phyloP scores from a whole-genome alignment of 805 yeast genomes.

The Sugiyamaella chiloensis region DNA sequence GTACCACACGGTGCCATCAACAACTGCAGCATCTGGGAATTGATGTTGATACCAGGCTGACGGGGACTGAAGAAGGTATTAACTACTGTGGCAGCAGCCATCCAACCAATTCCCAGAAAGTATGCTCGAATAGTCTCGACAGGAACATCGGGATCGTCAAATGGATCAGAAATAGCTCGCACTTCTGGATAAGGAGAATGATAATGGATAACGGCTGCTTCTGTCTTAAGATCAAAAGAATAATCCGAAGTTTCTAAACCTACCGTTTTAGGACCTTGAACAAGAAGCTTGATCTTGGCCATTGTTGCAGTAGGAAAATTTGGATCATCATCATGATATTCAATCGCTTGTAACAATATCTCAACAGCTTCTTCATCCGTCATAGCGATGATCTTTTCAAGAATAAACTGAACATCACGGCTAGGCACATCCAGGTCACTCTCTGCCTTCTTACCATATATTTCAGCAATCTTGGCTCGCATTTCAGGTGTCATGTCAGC shows the following conservation, averaged over 20 bases:
- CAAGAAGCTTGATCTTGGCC: conserved; percentile 31
- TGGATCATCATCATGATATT: conserved; percentile 46
- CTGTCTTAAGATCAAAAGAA: conserved; percentile 26
- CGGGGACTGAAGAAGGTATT: conserved; percentile 58
- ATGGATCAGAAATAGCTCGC: conserved; percentile 44
- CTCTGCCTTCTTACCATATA: conserved; percentile 4
- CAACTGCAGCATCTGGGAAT: conserved; percentile 42
- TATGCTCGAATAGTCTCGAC: conserved; percentile 54
- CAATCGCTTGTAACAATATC: conserved; percentile 41
- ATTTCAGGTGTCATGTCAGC: conserved; percentile 2
- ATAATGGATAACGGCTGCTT: conserved; percentile 39
- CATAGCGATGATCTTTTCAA: conserved; percentile 25
- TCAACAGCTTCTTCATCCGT: conserved; percentile 39
- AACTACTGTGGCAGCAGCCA: conserved; percentile 50
- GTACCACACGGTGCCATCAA: conserved; percentile 60
- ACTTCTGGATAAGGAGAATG: conserved; percentile 58
- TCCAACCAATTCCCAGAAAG: conserved; percentile 50
- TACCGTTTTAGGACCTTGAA: conserved; percentile 17
- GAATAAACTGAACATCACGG: conserved; percentile 21
- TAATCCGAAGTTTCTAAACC: conserved; percentile 17
- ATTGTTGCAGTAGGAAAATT: conserved; percentile 44
- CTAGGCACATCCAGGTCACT: conserved; percentile 12
- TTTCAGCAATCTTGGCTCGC: not conserved
- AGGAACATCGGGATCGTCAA: conserved; percentile 46
- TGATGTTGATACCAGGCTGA: conserved; percentile 46